Evolutionary conservation across 2,329 filamentous ascomycete species (phyloP).

Genomic region (Metarhizium guizhouense): DNA sequence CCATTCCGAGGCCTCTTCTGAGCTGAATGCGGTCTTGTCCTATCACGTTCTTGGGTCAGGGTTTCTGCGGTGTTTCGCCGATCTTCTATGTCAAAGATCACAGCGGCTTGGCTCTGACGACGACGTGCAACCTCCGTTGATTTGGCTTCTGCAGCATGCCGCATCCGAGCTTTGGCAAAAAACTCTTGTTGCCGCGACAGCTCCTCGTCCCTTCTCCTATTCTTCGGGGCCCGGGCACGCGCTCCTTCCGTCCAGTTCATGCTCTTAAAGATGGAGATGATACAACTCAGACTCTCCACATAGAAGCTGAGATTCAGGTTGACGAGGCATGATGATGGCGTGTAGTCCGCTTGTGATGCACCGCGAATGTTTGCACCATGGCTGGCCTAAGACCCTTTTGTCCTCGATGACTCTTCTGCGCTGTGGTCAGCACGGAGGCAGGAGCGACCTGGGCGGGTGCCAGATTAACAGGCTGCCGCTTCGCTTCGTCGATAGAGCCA

Average conservation of each 20-base stretch:
- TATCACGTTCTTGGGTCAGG: not conserved
- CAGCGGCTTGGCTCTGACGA: not conserved
- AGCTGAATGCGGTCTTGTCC: not conserved
- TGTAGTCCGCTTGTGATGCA: not conserved
- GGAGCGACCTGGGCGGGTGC: too few species aligned
- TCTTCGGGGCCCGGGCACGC: slow-evolving; percentile 25
- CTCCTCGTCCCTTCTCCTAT: slow-evolving; percentile 21
- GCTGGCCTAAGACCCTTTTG: too few species aligned
- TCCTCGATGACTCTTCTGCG: too few species aligned
- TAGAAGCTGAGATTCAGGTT: not conserved
- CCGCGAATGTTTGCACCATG: not conserved
- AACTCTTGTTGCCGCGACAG: slow-evolving; percentile 26
- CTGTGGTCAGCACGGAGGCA: too few species aligned
- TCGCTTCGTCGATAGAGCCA: too few species aligned
- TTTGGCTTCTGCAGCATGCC: slow-evolving; percentile 1
- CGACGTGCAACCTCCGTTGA: not conserved
- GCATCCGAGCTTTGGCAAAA: slow-evolving; percentile 26
- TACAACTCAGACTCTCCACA: not conserved
- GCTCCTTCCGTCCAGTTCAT: slow-evolving; percentile 36
- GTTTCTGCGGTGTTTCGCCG: not conserved
- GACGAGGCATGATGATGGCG: not conserved
- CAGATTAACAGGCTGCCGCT: too few species aligned
- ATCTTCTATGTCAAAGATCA: not conserved
- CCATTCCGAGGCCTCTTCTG: not conserved
- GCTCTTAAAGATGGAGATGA: not conserved